Conservation (phyloP, 208 protist genomes). For the Phytomonas serpens region DNA sequence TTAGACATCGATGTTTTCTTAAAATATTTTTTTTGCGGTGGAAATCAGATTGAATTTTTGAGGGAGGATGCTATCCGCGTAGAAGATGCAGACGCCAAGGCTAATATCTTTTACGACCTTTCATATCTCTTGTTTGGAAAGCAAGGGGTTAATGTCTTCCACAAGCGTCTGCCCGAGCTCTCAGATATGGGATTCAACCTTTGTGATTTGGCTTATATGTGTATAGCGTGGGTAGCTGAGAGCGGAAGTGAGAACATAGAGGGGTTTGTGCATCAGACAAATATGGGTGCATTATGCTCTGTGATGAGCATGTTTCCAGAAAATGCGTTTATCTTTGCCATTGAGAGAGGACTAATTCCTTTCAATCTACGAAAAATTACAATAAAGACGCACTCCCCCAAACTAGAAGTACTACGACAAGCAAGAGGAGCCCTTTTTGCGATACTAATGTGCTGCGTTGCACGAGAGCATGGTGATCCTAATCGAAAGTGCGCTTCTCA, state of each 20-base stretch:
- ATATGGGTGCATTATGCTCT: conserved; percentile 20
- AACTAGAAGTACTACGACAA: neutral
- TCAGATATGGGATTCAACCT: conserved; percentile 22
- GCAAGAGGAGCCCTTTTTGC: neutral
- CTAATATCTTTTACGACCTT: conserved; percentile 24
- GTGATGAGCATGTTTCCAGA: conserved; percentile 37
- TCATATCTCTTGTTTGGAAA: conserved; percentile 33
- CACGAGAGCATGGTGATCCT: neutral
- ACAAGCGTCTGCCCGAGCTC: conserved; percentile 22
- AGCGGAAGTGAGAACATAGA: conserved; percentile 11
- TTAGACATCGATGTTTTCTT: conserved; percentile 33
- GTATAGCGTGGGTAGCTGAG: conserved; percentile 27
- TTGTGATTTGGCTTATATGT: conserved; percentile 23
- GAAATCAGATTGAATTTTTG: conserved; percentile 29
- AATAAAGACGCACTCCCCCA: neutral
- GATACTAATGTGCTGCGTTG: neutral
- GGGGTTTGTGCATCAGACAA: conserved; percentile 20
- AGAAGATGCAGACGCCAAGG: conserved; percentile 18
- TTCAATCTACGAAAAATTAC: neutral
- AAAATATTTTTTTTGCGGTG: conserved; percentile 38
- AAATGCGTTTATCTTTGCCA: conserved; percentile 27
- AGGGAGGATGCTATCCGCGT: conserved; percentile 16
- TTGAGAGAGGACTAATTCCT: conserved; percentile 25
- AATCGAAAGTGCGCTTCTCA: neutral
- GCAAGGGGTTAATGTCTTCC: conserved; percentile 20